Evolutionary conservation across 164 flowering plant species (phyloP), one percentile per base, ranked within the genome.

Genomic region (Vitis cinerea): DNA sequence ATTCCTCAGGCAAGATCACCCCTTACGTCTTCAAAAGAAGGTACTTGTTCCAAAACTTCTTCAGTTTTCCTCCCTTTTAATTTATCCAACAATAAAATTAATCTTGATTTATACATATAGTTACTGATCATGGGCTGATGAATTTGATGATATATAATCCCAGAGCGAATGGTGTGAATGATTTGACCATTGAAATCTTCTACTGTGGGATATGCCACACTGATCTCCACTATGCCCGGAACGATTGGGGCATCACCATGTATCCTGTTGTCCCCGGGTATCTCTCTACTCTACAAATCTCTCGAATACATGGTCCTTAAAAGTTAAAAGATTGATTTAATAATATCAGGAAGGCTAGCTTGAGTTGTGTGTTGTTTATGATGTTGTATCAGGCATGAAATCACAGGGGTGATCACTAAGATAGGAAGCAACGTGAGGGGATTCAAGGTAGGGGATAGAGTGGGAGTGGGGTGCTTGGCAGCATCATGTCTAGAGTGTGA

Each of bases 181-280:
- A 91, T 74, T 92, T 91, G 50, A 82, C 82, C 49, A 84, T 91
- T 54, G 72, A 89, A 70, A 74, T 89, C 50, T 57, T 85, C 77
- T 91, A 83, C 67, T 91, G 97, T 64, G 94, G 97, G 49, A 87
- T 91, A 50, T 91, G 94, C 70, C 97, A 91, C 65, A 89, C 94
- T 9, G 97, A 89, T 77, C 70, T 91, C 4, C 97, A 91, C 72
- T 59, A 76, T 37, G 79, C 69, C 9, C 82, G 29, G 65, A 87
- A 91, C 53, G 94, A 89, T 30, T 88, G 92, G 92, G 97, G 97
- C 16, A 84, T 78, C 74, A 83, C 97, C 70, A 84, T 79, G 77
- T 91, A 88, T 67, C 97, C 97, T 50, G 75, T 85, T 30, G 94
- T 91, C 8, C 97, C 97, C 12, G 97, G 97, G 97, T 91, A 84